Base-by-base conservation (phyloP, 352 stramenopile genomes). In the Blastocystis sp. region DNA sequence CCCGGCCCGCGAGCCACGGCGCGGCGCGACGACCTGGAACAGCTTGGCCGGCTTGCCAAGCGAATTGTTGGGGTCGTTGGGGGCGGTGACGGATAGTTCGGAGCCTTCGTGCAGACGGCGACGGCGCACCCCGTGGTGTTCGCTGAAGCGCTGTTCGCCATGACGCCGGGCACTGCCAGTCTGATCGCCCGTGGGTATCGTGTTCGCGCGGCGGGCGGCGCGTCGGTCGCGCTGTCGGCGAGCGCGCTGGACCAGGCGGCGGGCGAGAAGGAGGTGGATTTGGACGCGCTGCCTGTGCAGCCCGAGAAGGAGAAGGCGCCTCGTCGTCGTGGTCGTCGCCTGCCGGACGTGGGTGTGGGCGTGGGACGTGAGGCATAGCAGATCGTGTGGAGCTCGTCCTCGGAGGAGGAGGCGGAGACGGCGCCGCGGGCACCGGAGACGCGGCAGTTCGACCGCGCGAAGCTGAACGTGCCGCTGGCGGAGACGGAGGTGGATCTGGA, bases 111-210 rank as follows among this genome's bases (percentile, higher is more conserved):
- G 7, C 52, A n/a, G 9, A 38, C 65, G 17, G 24, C 65, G 11
- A 6, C 17, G 14, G 7, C 17, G 6, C 65, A 76, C n/a, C 65
- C 65, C 17, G 14, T 76, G 42, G 24, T 76, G 17, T 76, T 76
- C 43, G 65, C 65, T 14, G 65, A 76, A n/a, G 34, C 65, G 7
- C 24, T 76, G 6, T 76, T 76, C 43, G 24, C 19, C 14, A 76
- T 54, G 38, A 43, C 65, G 9, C 65, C 10, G 9, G 19, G 9
- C 9, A 57, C 43, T 11, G 42, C 14, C 14, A 21, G 7, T 9
- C 34, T 76, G 10, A 76, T 76, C 11, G 65, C 65, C 4, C 65
- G 65, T n/a, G 65, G 65, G 6, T 76, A 76, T 76, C 65, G 38
- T 6, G 10, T 24, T 34, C 28, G 28, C 28, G 28, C 28, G 28